These are phyloP conservation scores for Cicer cuneatum DNA, from an alignment of 306 rosid genomes.

Conservation along the genomic window DNA sequence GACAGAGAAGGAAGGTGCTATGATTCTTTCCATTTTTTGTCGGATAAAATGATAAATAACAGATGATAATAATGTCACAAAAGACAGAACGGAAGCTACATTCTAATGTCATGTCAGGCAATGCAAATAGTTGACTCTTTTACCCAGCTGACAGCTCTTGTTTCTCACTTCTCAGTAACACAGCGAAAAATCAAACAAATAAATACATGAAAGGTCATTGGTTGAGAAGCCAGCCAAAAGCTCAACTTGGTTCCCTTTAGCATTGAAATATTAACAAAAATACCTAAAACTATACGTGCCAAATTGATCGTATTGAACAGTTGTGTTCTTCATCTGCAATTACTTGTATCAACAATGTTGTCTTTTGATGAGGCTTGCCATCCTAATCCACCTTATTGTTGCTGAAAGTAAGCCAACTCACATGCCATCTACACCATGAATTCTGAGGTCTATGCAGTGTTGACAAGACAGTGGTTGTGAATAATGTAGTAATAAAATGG, in stretches of 20 bases:
- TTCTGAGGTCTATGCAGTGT: neutral
- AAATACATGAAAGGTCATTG: no score
- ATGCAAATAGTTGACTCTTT: neutral
- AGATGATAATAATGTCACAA: no score
- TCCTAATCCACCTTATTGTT: neutral
- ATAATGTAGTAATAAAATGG: neutral
- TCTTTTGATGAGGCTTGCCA: neutral
- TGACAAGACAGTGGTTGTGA: neutral
- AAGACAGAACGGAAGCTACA: neutral
- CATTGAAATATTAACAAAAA: no score
- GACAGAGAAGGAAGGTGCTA: slow-evolving; percentile 44
- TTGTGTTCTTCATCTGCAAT: neutral
- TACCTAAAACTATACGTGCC: neutral
- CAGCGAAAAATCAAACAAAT: neutral
- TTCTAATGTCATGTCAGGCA: neutral
- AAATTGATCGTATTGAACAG: neutral
- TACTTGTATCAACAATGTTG: neutral
- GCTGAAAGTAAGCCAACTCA: neutral
- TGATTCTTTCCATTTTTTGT: slow-evolving; percentile 35
- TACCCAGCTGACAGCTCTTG: neutral
- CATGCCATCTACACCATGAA: slow-evolving; percentile 9
- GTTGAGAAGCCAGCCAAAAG: neutral
- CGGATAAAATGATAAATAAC: neutral
- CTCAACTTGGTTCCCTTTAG: neutral
- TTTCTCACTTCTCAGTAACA: neutral